Evolutionary conservation across 73 alveolate genomes (phyloP), one percentile per base, ranked within the genome.

Genomic region (Paramecium octaurelia): DNA sequence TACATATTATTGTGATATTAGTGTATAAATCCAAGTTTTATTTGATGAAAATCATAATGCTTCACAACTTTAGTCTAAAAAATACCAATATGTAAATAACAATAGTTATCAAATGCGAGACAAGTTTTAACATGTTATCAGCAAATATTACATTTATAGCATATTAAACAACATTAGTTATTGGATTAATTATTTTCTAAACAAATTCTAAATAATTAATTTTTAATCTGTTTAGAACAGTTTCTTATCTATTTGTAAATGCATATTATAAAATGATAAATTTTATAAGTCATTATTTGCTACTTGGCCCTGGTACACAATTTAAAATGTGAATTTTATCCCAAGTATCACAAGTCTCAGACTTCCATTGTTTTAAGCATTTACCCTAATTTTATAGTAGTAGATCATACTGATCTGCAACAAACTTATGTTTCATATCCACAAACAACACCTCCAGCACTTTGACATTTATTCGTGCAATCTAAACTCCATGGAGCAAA

Each of bases 401-500:
- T n/a, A 14, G 18, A 31, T 14, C 11, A 34, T 75, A 75, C 88
- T 10, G 58, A 36, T 34, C 88, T 75, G 68, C 88, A 75, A 36
- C 88, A 75, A 4, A 75, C 60, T 36, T 75, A 75, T 34, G 88
- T 75, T 16, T 36, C 36, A 75, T 11, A 75, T 24, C 88, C 88
- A 7, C 88, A 75, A 31, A 75, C 88, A 34, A 75, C 88, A 5
- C 88, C 88, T 36, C 88, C 88, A 10, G 48, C 42, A 31, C 38
- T 31, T 75, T 75, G 40, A 75, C 88, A 75, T 40, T 36, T 34
- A 38, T 75, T 75, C 4, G 88, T 75, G 7, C 88, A 75, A 34
- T 75, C 88, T 75, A 75, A 75, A 35, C 88, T 75, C 88, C 88
- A 75, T 75, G 88, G 64, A 10, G 57, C 35, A 75, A 75, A 75